phyloP scores from a whole-genome alignment of 2,329 filamentous ascomycete genomes.

The Hypoxylon sp. region DNA sequence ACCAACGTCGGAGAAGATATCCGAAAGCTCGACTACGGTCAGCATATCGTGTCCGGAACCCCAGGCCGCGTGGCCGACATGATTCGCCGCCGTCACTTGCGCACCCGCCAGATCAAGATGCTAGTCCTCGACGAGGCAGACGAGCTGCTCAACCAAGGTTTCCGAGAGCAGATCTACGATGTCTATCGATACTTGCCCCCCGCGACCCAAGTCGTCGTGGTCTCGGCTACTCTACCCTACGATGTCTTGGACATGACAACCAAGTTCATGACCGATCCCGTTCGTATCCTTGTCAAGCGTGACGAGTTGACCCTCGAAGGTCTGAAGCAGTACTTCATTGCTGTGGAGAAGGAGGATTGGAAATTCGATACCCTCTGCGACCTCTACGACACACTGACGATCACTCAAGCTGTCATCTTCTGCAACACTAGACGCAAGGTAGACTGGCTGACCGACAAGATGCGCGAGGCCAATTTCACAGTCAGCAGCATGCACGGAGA shows the following conservation, averaged over 20 bases:
- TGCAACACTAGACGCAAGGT: conserved; percentile 99
- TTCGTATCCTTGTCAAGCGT: conserved; percentile 97
- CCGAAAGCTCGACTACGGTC: conserved; percentile 94
- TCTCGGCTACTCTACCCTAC: conserved; percentile 95
- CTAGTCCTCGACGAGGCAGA: conserved; percentile 71
- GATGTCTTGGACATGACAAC: conserved; percentile 99
- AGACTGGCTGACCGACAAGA: conserved; percentile 99
- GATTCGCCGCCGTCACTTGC: conserved; percentile 68
- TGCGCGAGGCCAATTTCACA: conserved; percentile 98
- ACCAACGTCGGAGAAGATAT: conserved; percentile 99
- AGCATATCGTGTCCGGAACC: conserved; percentile 97
- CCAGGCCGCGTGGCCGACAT: conserved; percentile 87
- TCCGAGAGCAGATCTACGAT: conserved; percentile 98
- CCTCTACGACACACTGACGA: conserved; percentile 97
- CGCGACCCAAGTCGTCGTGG: conserved; percentile 97
- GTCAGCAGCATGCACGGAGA: conserved; percentile 99
- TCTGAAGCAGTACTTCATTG: conserved; percentile 99
- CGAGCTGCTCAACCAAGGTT: conserved; percentile 86
- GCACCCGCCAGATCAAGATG: conserved; percentile 74
- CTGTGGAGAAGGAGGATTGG: conserved; percentile 99
- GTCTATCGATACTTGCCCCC: conserved; percentile 97
- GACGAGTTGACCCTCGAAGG: conserved; percentile 98
- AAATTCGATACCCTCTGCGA: conserved; percentile 99
- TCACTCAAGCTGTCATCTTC: conserved; percentile 99
- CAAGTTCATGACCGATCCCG: conserved; percentile 99